These are phyloP conservation scores for Syzygium malaccense DNA, from an alignment of 441 rosid species.

Conservation along the genomic window DNA sequence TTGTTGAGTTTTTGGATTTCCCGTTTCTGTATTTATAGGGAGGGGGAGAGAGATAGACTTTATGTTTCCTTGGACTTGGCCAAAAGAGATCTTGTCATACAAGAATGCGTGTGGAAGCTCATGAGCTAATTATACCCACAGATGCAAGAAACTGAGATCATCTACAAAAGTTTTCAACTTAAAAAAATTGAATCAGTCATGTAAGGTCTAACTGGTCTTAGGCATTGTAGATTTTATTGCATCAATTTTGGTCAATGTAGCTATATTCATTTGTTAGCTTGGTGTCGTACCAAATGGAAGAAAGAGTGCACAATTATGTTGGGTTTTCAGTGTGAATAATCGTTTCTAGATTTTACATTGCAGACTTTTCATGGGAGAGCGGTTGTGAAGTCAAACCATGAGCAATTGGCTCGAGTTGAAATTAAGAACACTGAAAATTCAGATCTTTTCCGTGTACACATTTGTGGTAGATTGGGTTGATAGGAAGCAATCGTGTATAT, in stretches of 20 bases:
- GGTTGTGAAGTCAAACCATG: neutral
- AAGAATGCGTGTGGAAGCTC: neutral
- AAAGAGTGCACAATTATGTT: neutral
- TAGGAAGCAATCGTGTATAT: too few relatives aligned
- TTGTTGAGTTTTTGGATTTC: neutral
- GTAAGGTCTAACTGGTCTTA: neutral
- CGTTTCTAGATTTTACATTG: neutral
- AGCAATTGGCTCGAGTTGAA: neutral
- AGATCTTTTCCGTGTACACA: neutral
- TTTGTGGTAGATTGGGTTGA: neutral
- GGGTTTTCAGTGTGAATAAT: neutral
- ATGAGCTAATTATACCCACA: neutral
- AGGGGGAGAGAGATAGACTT: neutral
- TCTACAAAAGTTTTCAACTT: neutral
- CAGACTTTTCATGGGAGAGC: neutral
- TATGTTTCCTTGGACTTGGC: neutral
- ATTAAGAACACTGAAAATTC: neutral
- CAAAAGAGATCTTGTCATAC: neutral
- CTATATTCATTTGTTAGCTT: neutral
- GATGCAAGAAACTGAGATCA: neutral
- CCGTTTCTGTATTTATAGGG: neutral
- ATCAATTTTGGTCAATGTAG: neutral
- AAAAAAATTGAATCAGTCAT: neutral
- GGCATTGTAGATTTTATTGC: neutral
- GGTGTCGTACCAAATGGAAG: neutral